phyloP scores from a whole-genome alignment of 768 basidiomycete genomes.

The Hygrophoropsis aurantiaca region DNA sequence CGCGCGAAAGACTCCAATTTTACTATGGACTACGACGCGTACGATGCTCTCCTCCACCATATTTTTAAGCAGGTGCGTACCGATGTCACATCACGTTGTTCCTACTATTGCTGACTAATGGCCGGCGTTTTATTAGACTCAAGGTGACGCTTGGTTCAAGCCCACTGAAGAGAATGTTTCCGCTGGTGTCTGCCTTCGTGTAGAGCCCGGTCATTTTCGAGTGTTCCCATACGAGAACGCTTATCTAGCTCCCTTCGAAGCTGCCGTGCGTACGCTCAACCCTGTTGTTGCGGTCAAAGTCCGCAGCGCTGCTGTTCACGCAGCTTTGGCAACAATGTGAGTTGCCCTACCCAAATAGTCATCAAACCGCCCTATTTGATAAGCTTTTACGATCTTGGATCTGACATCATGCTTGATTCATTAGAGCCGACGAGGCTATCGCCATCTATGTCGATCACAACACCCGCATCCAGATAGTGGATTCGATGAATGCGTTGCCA shows the following conservation, averaged over 20 bases:
- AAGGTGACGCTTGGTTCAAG: slow-evolving; percentile 85
- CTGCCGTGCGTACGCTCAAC: slow-evolving; percentile 71
- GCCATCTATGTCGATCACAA: slow-evolving; percentile 73
- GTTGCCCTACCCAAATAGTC: slow-evolving; percentile 22
- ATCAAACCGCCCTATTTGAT: not conserved
- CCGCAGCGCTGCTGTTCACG: slow-evolving; percentile 77
- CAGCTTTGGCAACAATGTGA: slow-evolving; percentile 69
- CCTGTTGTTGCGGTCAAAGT: slow-evolving; percentile 85
- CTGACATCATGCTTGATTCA: not conserved
- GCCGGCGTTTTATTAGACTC: slow-evolving; percentile 51
- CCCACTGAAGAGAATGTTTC: slow-evolving; percentile 80
- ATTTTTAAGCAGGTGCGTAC: slow-evolving; percentile 68
- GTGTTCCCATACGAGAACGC: slow-evolving; percentile 86
- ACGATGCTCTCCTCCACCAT: slow-evolving; percentile 77
- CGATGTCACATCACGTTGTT: not conserved
- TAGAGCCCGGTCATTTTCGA: slow-evolving; percentile 67
- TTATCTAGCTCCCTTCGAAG: slow-evolving; percentile 80
- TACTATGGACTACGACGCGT: slow-evolving; percentile 64
- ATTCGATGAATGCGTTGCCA: slow-evolving; percentile 64
- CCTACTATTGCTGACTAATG: not conserved
- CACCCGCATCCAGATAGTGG: slow-evolving; percentile 85
- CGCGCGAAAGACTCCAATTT: slow-evolving; percentile 9
- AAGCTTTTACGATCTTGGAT: slow-evolving; percentile 6
- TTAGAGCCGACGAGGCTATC: slow-evolving; percentile 55
- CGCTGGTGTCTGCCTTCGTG: slow-evolving; percentile 75